phyloP scores from a whole-genome alignment of 2,329 filamentous ascomycete genomes.

The Davidsoniella eucalypti region DNA sequence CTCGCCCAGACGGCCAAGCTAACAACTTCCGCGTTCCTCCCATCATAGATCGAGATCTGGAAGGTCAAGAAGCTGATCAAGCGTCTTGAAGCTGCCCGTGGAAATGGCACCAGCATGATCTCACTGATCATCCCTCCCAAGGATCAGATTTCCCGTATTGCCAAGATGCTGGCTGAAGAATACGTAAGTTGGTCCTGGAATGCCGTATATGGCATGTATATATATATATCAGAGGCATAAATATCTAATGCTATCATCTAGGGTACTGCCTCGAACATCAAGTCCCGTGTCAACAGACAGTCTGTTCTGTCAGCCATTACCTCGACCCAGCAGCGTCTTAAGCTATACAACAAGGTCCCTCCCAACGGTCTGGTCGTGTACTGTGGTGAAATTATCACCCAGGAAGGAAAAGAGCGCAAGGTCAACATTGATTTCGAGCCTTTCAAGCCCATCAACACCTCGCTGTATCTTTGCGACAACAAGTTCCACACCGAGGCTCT shows the following conservation, averaged over 20 bases:
- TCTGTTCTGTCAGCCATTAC: conserved; percentile 97
- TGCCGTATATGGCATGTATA: neutral
- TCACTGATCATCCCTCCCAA: conserved; percentile 98
- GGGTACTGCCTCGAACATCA: conserved; percentile 99
- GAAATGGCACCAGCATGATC: conserved; percentile 99
- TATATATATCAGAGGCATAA: neutral
- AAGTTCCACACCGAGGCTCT: conserved; percentile 98
- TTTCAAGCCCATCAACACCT: conserved; percentile 99
- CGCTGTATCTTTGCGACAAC: conserved; percentile 98
- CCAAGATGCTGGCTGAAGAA: conserved; percentile 99
- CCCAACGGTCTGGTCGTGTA: conserved; percentile 96
- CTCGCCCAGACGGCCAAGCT: neutral
- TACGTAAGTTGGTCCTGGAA: conserved; percentile 44
- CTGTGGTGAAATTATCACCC: conserved; percentile 99
- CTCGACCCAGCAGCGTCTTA: conserved; percentile 95
- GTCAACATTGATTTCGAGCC: conserved; percentile 99
- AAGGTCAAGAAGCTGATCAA: conserved; percentile 99
- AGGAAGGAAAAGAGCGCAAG: conserved; percentile 96
- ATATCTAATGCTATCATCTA: conserved; percentile 20
- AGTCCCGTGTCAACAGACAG: conserved; percentile 96
- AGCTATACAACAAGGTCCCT: conserved; percentile 97
- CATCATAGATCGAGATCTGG: conserved; percentile 56
- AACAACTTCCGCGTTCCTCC: neutral
- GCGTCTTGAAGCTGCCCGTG: conserved; percentile 86
- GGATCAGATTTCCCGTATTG: conserved; percentile 87